A percentile compares a stretch with the other conserved stretches of the same genome.
phyloP scores from a whole-genome alignment of 176 grass and related monocot genomes.

The Oryza coarctata region DNA sequence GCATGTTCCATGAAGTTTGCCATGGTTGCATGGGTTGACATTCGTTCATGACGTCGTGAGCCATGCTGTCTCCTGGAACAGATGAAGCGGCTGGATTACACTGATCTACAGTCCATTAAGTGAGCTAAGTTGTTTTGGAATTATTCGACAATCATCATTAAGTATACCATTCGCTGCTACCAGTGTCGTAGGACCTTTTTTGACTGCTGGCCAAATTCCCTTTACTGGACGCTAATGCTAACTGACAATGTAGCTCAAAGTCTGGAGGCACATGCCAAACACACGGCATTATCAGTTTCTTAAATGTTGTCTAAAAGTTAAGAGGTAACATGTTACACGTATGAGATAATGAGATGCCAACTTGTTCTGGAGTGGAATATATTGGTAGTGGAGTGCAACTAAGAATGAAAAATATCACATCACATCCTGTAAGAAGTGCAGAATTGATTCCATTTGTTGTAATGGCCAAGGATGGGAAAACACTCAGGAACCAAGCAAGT shows the following conservation, averaged over 20 bases:
- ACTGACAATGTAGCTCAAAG: background rate
- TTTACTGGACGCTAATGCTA: background rate
- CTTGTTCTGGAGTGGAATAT: slow-evolving; percentile 12
- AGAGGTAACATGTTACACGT: background rate
- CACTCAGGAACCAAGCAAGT: background rate
- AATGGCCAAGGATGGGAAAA: background rate
- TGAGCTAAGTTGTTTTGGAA: slow-evolving; percentile 15
- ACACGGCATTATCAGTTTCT: background rate
- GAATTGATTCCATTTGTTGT: slow-evolving; percentile 22
- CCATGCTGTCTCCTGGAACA: background rate
- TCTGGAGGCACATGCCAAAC: slow-evolving; percentile 3
- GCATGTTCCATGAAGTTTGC: background rate
- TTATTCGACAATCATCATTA: background rate
- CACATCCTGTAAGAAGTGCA: background rate
- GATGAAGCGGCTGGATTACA: background rate
- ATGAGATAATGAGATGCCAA: background rate
- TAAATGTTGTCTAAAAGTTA: background rate
- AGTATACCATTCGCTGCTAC: background rate
- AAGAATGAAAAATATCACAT: background rate
- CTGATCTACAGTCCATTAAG: slow-evolving; percentile 8
- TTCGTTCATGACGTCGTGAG: background rate
- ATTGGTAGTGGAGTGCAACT: slow-evolving; percentile 23
- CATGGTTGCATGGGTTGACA: background rate
- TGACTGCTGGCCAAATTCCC: background rate
- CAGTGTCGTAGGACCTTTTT: slow-evolving; percentile 3